Conservation (phyloP, 2,329 filamentous ascomycete species). For the Aureobasidium lini region DNA sequence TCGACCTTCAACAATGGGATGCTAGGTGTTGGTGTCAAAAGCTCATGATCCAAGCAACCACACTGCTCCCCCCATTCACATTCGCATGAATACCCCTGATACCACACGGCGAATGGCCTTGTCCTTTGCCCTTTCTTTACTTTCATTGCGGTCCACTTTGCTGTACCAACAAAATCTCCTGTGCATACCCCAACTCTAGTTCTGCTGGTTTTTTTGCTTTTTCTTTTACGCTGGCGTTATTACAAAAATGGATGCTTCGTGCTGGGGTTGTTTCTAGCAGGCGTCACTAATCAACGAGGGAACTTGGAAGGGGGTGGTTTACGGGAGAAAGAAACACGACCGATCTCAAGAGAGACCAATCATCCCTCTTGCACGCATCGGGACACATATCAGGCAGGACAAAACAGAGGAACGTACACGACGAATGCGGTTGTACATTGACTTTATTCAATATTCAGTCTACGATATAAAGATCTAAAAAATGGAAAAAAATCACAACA, state of each 20-base stretch:
- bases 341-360: background rate
- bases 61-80: background rate
- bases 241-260: conserved; percentile 11
- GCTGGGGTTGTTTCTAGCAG: conserved; percentile 1
- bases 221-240: background rate
- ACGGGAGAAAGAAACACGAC: background rate
- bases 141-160: conserved; percentile 1
- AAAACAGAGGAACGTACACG: background rate
- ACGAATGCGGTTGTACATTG: background rate
- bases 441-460: background rate
- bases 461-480: background rate
- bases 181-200: background rate
- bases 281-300: conserved; percentile 6
- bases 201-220: background rate
- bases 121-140: background rate
- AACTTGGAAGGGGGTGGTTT: background rate
- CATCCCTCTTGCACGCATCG: too few species aligned
- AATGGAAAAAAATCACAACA: background rate
- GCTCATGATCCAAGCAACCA: background rate
- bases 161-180: conserved; percentile 5
- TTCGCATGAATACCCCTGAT: background rate
- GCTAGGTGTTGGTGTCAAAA: conserved; percentile 12
- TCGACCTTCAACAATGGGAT: conserved; percentile 7
- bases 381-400: background rate
- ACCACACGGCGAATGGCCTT: conserved; percentile 4